Conservation (phyloP, 148 eudicot genomes). For the Heliamphora exappendiculata region DNA sequence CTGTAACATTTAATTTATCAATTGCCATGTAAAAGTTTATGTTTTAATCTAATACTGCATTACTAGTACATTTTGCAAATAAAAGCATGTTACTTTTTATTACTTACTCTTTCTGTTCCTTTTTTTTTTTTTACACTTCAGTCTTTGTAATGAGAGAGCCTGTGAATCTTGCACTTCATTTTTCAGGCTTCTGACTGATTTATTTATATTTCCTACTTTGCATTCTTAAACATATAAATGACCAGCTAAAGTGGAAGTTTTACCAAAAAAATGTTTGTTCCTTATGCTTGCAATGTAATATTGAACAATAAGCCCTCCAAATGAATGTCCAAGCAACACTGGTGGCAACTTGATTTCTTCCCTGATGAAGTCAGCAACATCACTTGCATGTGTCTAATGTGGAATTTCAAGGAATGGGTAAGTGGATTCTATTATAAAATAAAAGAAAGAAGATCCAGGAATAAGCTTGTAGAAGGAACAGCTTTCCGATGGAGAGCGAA, state of each 20-base stretch:
- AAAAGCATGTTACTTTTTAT: too few species aligned
- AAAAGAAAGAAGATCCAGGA: not conserved
- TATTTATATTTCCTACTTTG: not conserved
- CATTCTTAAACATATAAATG: conserved; percentile 2
- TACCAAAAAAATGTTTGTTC: conserved; percentile 36
- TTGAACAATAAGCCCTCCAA: conserved; percentile 91
- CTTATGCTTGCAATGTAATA: conserved; percentile 53
- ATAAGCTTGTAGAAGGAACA: not conserved
- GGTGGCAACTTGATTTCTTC: conserved; percentile 48
- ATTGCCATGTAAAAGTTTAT: not conserved
- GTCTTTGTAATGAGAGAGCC: not conserved
- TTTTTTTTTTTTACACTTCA: not conserved
- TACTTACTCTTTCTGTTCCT: too few species aligned
- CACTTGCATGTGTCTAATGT: conserved; percentile 90
- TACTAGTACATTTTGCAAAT: not conserved
- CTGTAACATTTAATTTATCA: not conserved
- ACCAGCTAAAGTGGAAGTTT: conserved; percentile 4
- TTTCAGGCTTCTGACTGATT: not conserved
- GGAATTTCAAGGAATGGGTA: conserved; percentile 17
- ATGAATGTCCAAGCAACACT: conserved; percentile 83
- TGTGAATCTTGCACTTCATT: not conserved
- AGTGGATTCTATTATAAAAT: not conserved
- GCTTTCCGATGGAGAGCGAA: not conserved
- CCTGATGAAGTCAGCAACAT: conserved; percentile 68
- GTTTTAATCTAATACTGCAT: not conserved